A percentile compares a stretch with the other conserved stretches of the same genome.
Conservation (phyloP, 2,329 filamentous ascomycete species). For the Biscogniauxia marginata region DNA sequence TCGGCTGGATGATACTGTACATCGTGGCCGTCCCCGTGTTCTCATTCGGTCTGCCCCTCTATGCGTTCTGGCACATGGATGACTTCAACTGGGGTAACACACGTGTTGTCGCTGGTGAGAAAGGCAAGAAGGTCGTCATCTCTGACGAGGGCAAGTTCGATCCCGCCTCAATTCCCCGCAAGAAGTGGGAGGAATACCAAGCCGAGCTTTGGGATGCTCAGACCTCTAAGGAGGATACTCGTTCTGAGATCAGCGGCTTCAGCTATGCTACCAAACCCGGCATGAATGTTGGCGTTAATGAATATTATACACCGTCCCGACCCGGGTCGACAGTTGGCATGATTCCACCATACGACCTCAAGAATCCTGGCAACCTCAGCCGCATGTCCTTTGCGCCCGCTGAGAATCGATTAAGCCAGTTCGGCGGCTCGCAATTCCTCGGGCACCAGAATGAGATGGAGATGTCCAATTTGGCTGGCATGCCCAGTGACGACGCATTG, state of each 20-base stretch:
- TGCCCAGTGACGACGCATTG: slow-evolving; percentile 87
- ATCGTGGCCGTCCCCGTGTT: slow-evolving; percentile 89
- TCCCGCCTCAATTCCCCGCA: slow-evolving; percentile 85
- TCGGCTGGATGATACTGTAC: slow-evolving; percentile 98
- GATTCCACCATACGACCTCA: slow-evolving; percentile 43
- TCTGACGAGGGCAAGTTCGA: slow-evolving; percentile 99
- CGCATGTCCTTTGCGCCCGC: slow-evolving; percentile 80
- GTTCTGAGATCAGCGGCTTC: slow-evolving; percentile 87
- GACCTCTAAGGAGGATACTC: slow-evolving; percentile 75
- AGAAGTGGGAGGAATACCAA: slow-evolving; percentile 99
- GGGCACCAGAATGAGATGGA: slow-evolving; percentile 63
- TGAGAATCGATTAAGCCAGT: slow-evolving; percentile 65
- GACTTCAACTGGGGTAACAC: slow-evolving; percentile 99
- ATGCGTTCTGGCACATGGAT: slow-evolving; percentile 99
- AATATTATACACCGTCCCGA: slow-evolving; percentile 65
- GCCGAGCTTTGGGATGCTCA: slow-evolving; percentile 96
- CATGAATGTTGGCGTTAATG: slow-evolving; percentile 53
- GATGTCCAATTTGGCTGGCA: slow-evolving; percentile 68
- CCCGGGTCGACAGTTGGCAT: slow-evolving; percentile 55
- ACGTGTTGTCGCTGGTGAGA: slow-evolving; percentile 91
- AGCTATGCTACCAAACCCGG: slow-evolving; percentile 88
- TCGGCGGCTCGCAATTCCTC: slow-evolving; percentile 59
- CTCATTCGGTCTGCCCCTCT: slow-evolving; percentile 84
- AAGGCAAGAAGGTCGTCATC: slow-evolving; percentile 87
- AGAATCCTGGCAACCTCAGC: slow-evolving; percentile 48